Conservation (phyloP, 805 yeast species). For the Candida wancherniae region DNA sequence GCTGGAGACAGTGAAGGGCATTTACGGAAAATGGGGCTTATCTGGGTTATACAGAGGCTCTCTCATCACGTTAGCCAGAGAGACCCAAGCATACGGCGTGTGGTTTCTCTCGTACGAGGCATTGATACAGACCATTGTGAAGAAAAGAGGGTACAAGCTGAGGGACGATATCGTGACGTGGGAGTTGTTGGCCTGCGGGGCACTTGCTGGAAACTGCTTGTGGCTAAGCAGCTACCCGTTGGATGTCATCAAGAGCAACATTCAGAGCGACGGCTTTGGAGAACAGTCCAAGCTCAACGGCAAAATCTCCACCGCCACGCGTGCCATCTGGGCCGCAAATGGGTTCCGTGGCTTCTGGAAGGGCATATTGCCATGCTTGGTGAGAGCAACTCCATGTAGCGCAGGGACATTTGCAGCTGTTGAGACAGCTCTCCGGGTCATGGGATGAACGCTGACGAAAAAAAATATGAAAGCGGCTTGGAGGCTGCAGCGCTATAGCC, state of each 20-base stretch:
- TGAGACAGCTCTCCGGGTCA: conserved; percentile 55
- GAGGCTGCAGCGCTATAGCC: no score
- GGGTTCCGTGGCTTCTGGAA: conserved; percentile 57
- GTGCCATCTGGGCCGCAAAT: conserved; percentile 35
- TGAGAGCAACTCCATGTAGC: conserved; percentile 60
- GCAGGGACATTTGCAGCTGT: conserved; percentile 79
- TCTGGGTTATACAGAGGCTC: conserved; percentile 54
- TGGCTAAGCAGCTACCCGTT: conserved; percentile 56
- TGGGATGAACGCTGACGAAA: no score
- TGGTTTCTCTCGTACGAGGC: conserved; percentile 68
- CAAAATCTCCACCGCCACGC: conserved; percentile 28
- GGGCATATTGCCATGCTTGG: conserved; percentile 55
- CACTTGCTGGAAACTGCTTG: conserved; percentile 61
- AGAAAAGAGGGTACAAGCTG: conserved; percentile 28
- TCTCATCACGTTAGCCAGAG: conserved; percentile 50
- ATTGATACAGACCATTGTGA: conserved; percentile 40
- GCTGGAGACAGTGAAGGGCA: conserved; percentile 37
- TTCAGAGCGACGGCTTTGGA: conserved; percentile 53
- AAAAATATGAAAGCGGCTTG: no score
- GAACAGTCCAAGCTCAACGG: conserved; percentile 40
- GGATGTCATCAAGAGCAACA: conserved; percentile 46
- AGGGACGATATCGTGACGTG: conserved; percentile 50
- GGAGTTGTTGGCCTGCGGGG: conserved; percentile 55
- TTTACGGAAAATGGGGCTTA: conserved; percentile 41
- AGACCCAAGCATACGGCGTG: conserved; percentile 69